A percentile compares a stretch with the other conserved stretches of the same genome.
Conservation (phyloP, 441 rosid genomes). For the Lepidium campestre region DNA sequence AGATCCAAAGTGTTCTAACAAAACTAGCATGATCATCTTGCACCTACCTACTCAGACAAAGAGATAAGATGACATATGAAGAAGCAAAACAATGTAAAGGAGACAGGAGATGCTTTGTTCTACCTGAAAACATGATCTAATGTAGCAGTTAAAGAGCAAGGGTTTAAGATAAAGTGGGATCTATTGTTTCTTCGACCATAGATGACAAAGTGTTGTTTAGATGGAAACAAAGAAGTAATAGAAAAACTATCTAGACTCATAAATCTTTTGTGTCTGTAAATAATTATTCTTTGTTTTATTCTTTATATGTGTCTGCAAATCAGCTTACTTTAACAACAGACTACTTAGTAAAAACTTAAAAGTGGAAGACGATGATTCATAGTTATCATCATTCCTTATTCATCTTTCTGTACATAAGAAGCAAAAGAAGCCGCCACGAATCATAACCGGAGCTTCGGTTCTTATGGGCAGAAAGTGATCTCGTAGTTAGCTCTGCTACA, state of each 20-base stretch:
- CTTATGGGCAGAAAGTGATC: slow-evolving; percentile 65
- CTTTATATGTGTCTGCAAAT: too few species aligned
- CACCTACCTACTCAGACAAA: neutral
- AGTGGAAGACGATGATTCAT: too few species aligned
- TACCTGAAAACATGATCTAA: neutral
- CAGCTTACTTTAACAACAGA: too few species aligned
- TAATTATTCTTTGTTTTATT: too few species aligned
- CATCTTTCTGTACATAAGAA: neutral
- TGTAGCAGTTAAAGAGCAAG: neutral
- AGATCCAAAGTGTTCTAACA: neutral
- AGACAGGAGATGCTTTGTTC: neutral
- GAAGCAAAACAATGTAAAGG: neutral
- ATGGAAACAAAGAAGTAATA: neutral
- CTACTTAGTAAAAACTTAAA: too few species aligned
- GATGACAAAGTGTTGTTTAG: slow-evolving; percentile 9
- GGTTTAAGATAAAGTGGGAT: neutral
- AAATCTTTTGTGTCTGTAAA: too few species aligned
- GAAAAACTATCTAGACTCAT: too few species aligned
- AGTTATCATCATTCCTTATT: neutral
- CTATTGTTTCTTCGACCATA: neutral
- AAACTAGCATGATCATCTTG: neutral
- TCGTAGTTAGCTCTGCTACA: slow-evolving; percentile 67
- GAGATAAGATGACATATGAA: neutral
- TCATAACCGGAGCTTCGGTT: neutral
- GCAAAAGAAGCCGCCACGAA: slow-evolving; percentile 4